phyloP scores from a whole-genome alignment of 2,329 filamentous ascomycete genomes.

The Parastagonospora avenae region DNA sequence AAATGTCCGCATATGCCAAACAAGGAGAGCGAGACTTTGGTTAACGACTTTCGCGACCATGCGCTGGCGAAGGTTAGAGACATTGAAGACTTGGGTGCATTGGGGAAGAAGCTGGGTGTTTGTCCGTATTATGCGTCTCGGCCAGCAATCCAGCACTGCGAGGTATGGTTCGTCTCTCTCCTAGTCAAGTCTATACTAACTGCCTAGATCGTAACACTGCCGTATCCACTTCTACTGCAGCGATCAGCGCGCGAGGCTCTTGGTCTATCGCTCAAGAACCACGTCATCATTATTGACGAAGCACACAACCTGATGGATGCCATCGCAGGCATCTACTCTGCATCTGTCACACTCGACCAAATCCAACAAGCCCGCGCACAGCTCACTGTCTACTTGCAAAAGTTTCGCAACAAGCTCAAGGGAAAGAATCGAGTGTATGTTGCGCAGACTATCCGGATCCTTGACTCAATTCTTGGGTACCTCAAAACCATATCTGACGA shows the following conservation, averaged over 20 bases:
- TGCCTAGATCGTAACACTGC: conserved; percentile 77
- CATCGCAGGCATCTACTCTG: conserved; percentile 83
- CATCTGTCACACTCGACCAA: conserved; percentile 74
- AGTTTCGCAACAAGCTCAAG: conserved; percentile 86
- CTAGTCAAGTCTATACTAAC: conserved; percentile 11
- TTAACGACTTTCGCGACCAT: conserved; percentile 83
- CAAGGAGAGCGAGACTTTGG: conserved; percentile 73
- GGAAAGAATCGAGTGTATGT: conserved; percentile 92
- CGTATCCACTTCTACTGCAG: conserved; percentile 89
- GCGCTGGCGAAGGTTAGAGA: conserved; percentile 84
- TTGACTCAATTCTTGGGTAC: conserved; percentile 77
- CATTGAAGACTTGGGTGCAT: conserved; percentile 83
- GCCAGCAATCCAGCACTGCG: conserved; percentile 77
- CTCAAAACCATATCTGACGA: conserved; percentile 59
- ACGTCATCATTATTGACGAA: conserved; percentile 95
- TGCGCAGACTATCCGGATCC: conserved; percentile 80
- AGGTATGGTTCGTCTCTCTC: conserved; percentile 53
- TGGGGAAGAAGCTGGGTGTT: conserved; percentile 79
- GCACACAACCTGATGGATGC: conserved; percentile 98
- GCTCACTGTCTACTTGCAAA: conserved; percentile 80
- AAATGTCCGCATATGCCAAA: conserved; percentile 78
- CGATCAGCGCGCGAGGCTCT: conserved; percentile 85
- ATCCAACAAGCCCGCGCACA: conserved; percentile 74
- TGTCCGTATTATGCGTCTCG: conserved; percentile 98
- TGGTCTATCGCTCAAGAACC: conserved; percentile 81